These are phyloP conservation scores for Nakazawaea pomicola DNA, from an alignment of 805 yeast genomes.

Conservation along the genomic window DNA sequence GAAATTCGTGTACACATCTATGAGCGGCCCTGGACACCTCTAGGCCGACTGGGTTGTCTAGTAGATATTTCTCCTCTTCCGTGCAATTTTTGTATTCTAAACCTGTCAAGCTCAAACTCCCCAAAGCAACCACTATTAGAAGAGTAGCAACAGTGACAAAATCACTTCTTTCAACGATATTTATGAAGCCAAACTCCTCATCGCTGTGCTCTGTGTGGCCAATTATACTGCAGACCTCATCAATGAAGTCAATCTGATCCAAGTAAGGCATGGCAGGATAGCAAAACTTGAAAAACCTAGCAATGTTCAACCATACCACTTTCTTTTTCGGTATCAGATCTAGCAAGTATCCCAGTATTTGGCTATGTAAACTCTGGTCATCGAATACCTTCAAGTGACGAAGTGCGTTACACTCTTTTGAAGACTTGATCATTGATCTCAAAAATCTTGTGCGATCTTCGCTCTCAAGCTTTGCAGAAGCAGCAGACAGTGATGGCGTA, in stretches of 20 bases:
- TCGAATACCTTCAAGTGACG: too few species aligned
- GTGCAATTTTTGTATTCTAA: constrained; percentile 21
- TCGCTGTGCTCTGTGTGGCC: constrained; percentile 32
- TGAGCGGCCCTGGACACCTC: constrained; percentile 39
- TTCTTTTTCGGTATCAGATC: constrained; percentile 35
- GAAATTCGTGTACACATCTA: constrained; percentile 41
- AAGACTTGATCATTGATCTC: neutral
- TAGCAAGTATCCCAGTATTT: neutral
- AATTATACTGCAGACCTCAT: constrained; percentile 29
- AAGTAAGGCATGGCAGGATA: constrained; percentile 45
- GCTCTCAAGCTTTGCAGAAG: neutral
- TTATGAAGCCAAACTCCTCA: constrained; percentile 17
- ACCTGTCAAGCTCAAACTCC: constrained; percentile 29
- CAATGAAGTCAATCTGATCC: constrained; percentile 31
- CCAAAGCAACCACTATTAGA: constrained; percentile 37
- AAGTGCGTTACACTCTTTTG: too few species aligned
- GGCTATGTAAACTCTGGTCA: neutral
- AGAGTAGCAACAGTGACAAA: constrained; percentile 41
- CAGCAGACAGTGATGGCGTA: neutral
- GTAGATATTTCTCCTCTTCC: constrained; percentile 31
- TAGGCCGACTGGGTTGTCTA: constrained; percentile 39
- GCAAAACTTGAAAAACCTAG: constrained; percentile 36
- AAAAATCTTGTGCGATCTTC: neutral
- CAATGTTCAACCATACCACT: constrained; percentile 39
- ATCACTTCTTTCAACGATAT: constrained; percentile 38